phyloP scores from a whole-genome alignment of 78 protist genomes.

The Blattamonas nauphoetae region DNA sequence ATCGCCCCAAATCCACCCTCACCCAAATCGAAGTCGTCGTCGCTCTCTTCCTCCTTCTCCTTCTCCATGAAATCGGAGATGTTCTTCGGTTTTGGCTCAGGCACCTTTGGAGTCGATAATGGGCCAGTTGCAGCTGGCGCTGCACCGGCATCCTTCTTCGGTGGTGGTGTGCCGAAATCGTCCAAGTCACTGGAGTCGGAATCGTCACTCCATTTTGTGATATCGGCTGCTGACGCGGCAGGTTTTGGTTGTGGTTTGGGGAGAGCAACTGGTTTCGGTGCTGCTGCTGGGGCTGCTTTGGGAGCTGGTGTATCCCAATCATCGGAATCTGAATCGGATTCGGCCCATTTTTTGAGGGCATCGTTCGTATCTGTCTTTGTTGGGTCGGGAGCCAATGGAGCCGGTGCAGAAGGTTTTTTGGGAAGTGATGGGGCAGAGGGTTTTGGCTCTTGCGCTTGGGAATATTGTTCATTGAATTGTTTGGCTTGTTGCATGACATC shows the following conservation, averaged over 20 bases:
- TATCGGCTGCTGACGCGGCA: neutral
- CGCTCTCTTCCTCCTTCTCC: neutral
- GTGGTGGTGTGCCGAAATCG: no score
- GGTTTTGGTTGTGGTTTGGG: neutral
- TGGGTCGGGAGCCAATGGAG: no score
- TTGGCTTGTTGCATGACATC: neutral
- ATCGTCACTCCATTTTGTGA: slow-evolving; percentile 23
- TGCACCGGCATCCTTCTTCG: no score
- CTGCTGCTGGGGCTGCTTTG: neutral
- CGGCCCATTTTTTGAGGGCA: no score
- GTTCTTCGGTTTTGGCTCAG: no score
- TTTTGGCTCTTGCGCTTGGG: neutral
- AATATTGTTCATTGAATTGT: neutral
- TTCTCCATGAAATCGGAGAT: neutral
- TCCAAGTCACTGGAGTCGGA: no score
- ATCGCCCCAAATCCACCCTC: neutral
- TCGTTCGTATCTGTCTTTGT: no score
- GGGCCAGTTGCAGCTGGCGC: no score
- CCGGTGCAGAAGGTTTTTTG: slow-evolving; percentile 1
- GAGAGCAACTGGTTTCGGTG: neutral
- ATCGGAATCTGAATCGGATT: slow-evolving; percentile 23
- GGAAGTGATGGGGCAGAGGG: neutral
- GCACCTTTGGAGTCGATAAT: no score
- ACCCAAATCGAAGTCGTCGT: slow-evolving; percentile 8
- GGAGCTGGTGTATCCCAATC: slow-evolving; percentile 16